Conservation (phyloP, 495 filamentous ascomycete genomes). For the Aspergillus nidulans region DNA sequence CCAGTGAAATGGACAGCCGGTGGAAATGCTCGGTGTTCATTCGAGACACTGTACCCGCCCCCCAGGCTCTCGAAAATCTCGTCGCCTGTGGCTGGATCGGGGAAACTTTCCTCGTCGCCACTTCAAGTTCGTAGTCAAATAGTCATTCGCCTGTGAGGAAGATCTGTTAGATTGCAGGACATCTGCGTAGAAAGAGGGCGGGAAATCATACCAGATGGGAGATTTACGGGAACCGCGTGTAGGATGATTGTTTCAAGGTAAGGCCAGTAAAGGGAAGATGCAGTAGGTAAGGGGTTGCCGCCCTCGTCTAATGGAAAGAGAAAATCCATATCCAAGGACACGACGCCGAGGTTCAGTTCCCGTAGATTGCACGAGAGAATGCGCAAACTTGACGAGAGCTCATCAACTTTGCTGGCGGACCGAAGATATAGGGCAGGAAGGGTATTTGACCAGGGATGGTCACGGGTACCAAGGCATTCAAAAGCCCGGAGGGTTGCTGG, state of each 20-base stretch:
- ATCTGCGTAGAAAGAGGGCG: too few relatives aligned
- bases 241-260: background rate
- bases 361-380: background rate
- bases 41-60: background rate
- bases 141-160: constrained; percentile 3
- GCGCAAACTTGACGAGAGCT: background rate
- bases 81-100: background rate
- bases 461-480: background rate
- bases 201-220: background rate
- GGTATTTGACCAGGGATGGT: background rate
- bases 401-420: background rate
- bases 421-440: background rate
- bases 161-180: background rate
- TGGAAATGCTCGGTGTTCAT: constrained; percentile 1
- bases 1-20: background rate
- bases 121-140: background rate
- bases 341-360: background rate
- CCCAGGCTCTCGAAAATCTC: background rate
- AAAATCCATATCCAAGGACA: background rate
- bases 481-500: background rate
- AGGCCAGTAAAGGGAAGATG: constrained; percentile 1
- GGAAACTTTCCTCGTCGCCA: background rate
- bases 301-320: background rate
- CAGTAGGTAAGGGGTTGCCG: background rate
- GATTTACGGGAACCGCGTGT: background rate